phyloP scores from a whole-genome alignment of 1,284 basidiomycete species.

The Peniophora sp. region DNA sequence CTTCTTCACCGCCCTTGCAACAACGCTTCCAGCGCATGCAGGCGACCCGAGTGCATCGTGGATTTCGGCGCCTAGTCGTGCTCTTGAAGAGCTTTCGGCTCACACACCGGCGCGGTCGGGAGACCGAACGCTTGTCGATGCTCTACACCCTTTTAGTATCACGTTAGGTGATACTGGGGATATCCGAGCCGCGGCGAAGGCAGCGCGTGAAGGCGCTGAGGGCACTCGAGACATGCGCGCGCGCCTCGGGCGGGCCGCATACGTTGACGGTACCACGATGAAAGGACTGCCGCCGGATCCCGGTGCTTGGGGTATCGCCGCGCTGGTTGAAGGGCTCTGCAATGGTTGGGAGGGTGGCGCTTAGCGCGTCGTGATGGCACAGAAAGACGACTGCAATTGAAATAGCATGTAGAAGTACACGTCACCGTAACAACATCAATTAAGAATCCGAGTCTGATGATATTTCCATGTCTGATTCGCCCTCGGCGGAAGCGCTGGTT shows the following conservation, averaged over 20 bases:
- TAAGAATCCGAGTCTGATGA: neutral
- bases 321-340: constrained; percentile 27
- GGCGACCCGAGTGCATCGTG: constrained; percentile 16
- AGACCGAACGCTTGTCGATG: constrained; percentile 48
- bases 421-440: no score
- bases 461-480: constrained; percentile 9
- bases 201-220: constrained; percentile 36
- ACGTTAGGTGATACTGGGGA: constrained; percentile 20
- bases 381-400: no score
- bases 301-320: constrained; percentile 43
- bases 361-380: no score
- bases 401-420: no score
- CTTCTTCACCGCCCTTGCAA: constrained; percentile 31
- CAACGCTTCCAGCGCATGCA: constrained; percentile 19
- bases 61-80: constrained; percentile 20
- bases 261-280: constrained; percentile 28
- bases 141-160: constrained; percentile 39
- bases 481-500: no score
- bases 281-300: constrained; percentile 37
- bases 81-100: constrained; percentile 24
- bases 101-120: constrained; percentile 47
- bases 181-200: constrained; percentile 21
- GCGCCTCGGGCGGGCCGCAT: constrained; percentile 40
- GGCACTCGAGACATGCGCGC: constrained; percentile 38
- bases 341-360: neutral